A percentile compares a stretch with the other conserved stretches of the same genome.
Evolutionary conservation across 2,329 filamentous ascomycete species (phyloP).

Genomic region (Botryosphaeria dothidea): DNA sequence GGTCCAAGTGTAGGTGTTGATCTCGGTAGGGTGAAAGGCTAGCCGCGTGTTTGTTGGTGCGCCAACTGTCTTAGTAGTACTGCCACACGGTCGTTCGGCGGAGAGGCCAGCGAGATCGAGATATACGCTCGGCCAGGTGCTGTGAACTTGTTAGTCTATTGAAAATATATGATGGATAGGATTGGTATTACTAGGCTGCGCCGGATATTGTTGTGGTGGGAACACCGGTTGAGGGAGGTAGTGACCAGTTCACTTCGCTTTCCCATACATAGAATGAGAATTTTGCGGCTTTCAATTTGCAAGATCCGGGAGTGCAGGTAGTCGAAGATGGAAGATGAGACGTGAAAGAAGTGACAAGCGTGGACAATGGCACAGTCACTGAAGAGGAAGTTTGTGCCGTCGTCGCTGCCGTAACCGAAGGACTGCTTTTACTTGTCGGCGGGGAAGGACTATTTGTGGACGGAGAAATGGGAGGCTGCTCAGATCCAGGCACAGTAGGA

Average conservation of each 20-base stretch:
- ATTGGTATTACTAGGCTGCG: neutral
- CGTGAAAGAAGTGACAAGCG: neutral
- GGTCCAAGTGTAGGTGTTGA: constrained; percentile 4
- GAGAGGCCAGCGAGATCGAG: neutral
- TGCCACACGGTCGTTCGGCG: neutral
- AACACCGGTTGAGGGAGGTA: neutral
- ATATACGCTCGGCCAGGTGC: constrained; percentile 5
- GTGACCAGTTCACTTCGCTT: neutral
- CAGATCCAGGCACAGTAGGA: no score
- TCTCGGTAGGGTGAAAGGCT: neutral
- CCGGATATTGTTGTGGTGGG: neutral
- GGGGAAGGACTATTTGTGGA: no score
- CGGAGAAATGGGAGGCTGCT: no score
- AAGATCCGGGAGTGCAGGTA: neutral
- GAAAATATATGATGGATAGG: no score
- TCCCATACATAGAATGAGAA: neutral
- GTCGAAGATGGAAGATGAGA: neutral
- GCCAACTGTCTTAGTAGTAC: neutral
- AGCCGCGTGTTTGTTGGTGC: neutral
- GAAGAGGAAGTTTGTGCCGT: neutral
- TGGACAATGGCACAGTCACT: no score
- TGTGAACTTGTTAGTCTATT: no score
- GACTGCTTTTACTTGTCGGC: neutral
- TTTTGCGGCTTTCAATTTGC: neutral
- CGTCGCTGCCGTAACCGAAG: neutral